phyloP scores from a whole-genome alignment of 208 protist species.

The Wallacemonas sp. region DNA sequence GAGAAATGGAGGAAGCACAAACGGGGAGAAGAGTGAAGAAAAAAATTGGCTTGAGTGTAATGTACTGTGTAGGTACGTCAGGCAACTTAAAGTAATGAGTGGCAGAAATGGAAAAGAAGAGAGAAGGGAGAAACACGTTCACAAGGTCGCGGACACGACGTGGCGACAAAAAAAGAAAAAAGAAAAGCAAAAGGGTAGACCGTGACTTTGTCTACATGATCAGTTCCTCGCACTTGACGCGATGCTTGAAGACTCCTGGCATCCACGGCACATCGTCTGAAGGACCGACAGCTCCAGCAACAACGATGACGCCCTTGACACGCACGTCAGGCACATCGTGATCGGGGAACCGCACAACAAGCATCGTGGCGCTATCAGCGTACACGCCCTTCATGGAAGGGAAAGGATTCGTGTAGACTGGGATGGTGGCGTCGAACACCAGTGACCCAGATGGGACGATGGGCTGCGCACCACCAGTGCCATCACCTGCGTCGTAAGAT shows the following conservation, averaged over 20 bases:
- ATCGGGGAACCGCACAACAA: neutral
- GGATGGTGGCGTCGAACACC: neutral
- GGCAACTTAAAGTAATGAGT: too few species aligned
- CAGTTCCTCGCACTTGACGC: neutral
- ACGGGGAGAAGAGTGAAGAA: too few species aligned
- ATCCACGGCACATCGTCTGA: neutral
- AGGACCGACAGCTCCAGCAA: neutral
- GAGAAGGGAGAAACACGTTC: neutral
- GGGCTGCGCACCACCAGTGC: too few species aligned
- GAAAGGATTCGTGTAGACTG: neutral
- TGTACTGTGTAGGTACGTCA: neutral
- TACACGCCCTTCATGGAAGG: constrained; percentile 9
- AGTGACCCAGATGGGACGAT: too few species aligned
- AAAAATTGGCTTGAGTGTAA: too few species aligned
- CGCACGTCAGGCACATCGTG: constrained; percentile 3
- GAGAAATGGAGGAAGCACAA: too few species aligned
- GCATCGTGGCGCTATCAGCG: neutral
- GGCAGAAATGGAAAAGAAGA: too few species aligned
- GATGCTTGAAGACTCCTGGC: neutral
- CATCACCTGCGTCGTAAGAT: neutral
- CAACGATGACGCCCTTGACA: neutral
- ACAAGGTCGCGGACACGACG: neutral
- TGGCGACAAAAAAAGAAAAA: neutral
- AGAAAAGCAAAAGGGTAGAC: too few species aligned
- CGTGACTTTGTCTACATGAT: too few species aligned